A percentile compares a stretch with the other conserved stretches of the same genome.
phyloP scores from a whole-genome alignment of 2,329 filamentous ascomycete genomes.

The Hypoxylon sp. region DNA sequence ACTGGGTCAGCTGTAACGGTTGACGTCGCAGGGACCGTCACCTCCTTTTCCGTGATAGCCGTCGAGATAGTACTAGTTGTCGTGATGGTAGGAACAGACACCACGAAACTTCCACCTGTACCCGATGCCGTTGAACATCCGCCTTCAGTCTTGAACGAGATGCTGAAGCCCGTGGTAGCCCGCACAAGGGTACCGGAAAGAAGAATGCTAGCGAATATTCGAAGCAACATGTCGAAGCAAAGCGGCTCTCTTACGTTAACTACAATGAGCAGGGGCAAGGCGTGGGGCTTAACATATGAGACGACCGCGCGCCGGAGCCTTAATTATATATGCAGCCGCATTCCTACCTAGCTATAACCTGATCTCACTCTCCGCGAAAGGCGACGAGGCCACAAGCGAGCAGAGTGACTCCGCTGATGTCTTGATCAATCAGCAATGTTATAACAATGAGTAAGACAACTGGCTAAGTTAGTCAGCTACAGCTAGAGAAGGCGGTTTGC shows the following conservation, averaged over 20 bases:
- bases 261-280: neutral
- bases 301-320: neutral
- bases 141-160: slow-evolving; percentile 33
- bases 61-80: slow-evolving; percentile 32
- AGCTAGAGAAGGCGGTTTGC: neutral
- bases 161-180: slow-evolving; percentile 37
- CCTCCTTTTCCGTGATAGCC: slow-evolving; percentile 12
- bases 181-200: slow-evolving; percentile 34
- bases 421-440: slow-evolving; percentile 22
- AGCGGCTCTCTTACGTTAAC: neutral
- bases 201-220: slow-evolving; percentile 22
- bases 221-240: slow-evolving; percentile 32
- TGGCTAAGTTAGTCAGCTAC: slow-evolving; percentile 19
- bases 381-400: slow-evolving; percentile 2
- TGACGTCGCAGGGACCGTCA: slow-evolving; percentile 38
- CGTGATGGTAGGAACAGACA: slow-evolving; percentile 40
- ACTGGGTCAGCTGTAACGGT: slow-evolving; percentile 31
- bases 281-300: neutral
- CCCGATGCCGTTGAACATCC: slow-evolving; percentile 44
- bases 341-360: neutral
- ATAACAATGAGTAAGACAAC: slow-evolving; percentile 18
- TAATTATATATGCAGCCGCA: slow-evolving; percentile 5
- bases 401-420: slow-evolving; percentile 14
- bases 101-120: slow-evolving; percentile 39
- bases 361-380: neutral